Conservation (phyloP, 805 yeast species). For the Ogataea kodamae region DNA sequence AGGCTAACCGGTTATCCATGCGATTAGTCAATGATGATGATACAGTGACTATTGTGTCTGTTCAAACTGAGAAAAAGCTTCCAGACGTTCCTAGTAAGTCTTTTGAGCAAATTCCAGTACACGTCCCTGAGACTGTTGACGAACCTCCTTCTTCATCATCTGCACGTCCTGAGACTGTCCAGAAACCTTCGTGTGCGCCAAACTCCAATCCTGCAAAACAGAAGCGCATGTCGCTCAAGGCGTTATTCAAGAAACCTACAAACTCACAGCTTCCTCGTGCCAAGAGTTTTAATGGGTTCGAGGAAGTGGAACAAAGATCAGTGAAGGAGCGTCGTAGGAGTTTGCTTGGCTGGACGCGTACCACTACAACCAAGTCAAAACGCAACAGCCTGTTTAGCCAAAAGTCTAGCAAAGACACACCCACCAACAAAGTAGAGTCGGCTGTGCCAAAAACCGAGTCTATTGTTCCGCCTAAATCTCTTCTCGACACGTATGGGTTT, state of each 20-base stretch:
- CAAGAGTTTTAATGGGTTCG: slow-evolving; percentile 21
- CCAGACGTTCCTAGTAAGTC: slow-evolving; percentile 2
- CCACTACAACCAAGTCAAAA: slow-evolving; percentile 18
- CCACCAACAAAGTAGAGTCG: no score
- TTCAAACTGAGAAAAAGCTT: slow-evolving; percentile 4
- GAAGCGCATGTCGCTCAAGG: slow-evolving; percentile 28
- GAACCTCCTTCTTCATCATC: not conserved
- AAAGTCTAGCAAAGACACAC: no score
- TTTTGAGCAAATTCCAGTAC: not conserved
- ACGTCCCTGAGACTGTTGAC: not conserved
- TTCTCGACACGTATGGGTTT: slow-evolving; percentile 26
- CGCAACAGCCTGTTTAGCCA: slow-evolving; percentile 17
- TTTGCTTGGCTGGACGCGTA: slow-evolving; percentile 33
- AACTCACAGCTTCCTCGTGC: slow-evolving; percentile 8
- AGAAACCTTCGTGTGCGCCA: no score
- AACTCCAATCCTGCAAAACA: slow-evolving; percentile 12
- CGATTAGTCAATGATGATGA: slow-evolving; percentile 23
- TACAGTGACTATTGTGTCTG: slow-evolving; percentile 4
- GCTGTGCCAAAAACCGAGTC: no score
- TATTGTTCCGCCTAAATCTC: no score
- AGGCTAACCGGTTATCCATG: slow-evolving; percentile 24
- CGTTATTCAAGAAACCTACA: slow-evolving; percentile 26
- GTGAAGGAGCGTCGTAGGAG: slow-evolving; percentile 27
- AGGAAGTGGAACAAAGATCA: slow-evolving; percentile 8
- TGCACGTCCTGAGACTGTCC: no score